phyloP scores from a whole-genome alignment of 2,329 filamentous ascomycete species.

The Didymella glomerata region DNA sequence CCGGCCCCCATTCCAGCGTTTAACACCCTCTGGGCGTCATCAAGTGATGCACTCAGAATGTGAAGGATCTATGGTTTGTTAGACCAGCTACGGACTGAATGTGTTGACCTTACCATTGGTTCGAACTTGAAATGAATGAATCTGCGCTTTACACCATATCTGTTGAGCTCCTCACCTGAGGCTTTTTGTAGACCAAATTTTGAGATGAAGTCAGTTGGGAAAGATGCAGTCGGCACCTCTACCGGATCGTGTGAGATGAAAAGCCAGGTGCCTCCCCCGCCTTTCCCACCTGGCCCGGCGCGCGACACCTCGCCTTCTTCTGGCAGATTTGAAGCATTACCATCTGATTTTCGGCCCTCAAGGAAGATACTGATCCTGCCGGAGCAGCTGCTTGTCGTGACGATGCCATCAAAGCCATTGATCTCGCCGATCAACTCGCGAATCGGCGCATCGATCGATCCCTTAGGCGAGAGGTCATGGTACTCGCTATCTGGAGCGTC shows the following conservation, averaged over 20 bases:
- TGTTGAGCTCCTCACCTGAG: constrained; percentile 3
- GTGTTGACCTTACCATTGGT: constrained; percentile 75
- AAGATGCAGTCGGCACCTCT: constrained; percentile 27
- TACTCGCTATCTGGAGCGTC: constrained; percentile 74
- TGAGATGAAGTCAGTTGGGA: constrained; percentile 28
- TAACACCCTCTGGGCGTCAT: constrained; percentile 78
- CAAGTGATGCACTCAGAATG: constrained; percentile 77
- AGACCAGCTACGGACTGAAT: constrained; percentile 24
- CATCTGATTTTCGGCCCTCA: constrained; percentile 70
- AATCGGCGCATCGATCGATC: constrained; percentile 82
- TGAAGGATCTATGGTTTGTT: constrained; percentile 77
- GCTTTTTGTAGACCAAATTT: constrained; percentile 52
- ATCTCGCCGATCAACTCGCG: constrained; percentile 79
- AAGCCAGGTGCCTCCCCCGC: constrained; percentile 79
- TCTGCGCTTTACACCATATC: constrained; percentile 46
- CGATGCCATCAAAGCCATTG: constrained; percentile 76
- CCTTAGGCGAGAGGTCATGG: constrained; percentile 87
- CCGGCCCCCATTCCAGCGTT: constrained; percentile 80
- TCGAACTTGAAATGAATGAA: constrained; percentile 90
- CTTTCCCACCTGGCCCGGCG: constrained; percentile 81
- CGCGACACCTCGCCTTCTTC: constrained; percentile 42
- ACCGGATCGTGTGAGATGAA: constrained; percentile 86
- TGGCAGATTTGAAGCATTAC: background rate
- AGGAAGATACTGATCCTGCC: constrained; percentile 88
- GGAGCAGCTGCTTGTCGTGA: constrained; percentile 93